Conservation (phyloP, 768 basidiomycete species). For the Candolleomyces eurysporus region DNA sequence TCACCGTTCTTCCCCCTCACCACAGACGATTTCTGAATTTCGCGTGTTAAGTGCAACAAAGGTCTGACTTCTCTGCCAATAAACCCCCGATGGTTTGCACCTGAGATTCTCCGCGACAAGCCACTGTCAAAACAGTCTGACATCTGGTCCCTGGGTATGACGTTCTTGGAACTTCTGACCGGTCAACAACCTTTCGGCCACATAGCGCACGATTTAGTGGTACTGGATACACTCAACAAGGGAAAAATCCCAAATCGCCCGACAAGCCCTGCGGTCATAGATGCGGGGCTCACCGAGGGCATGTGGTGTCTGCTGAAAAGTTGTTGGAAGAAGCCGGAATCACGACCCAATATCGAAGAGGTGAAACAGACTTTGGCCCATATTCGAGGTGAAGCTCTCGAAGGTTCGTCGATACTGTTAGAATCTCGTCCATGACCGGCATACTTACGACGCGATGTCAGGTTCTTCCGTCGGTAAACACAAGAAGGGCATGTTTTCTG, state of each 20-base stretch:
- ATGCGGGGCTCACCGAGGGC: slow-evolving; percentile 27
- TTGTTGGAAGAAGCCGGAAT: slow-evolving; percentile 43
- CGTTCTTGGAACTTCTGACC: slow-evolving; percentile 45
- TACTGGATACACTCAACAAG: slow-evolving; percentile 33
- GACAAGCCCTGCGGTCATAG: slow-evolving; percentile 17
- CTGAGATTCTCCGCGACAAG: slow-evolving; percentile 34
- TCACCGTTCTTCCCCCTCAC: background rate
- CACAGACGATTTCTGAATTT: background rate
- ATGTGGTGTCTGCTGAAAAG: slow-evolving; percentile 42
- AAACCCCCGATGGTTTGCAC: slow-evolving; percentile 40
- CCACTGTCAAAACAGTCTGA: slow-evolving; percentile 37
- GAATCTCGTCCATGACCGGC: background rate
- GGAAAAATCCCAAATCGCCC: slow-evolving; percentile 39
- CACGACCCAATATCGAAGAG: slow-evolving; percentile 36
- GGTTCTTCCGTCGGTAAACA: too few species aligned
- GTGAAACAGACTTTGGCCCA: slow-evolving; percentile 26
- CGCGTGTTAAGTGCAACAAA: slow-evolving; percentile 23
- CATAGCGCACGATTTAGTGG: slow-evolving; percentile 28
- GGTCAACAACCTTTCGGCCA: slow-evolving; percentile 37
- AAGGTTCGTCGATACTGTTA: background rate
- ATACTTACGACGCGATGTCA: background rate
- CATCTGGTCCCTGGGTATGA: slow-evolving; percentile 50
- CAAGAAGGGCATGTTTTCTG: background rate
- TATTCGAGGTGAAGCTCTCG: slow-evolving; percentile 13
- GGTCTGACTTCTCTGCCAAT: slow-evolving; percentile 22